Evolutionary conservation across 257 asterid species (phyloP).

Genomic region (Nicotiana undulata): DNA sequence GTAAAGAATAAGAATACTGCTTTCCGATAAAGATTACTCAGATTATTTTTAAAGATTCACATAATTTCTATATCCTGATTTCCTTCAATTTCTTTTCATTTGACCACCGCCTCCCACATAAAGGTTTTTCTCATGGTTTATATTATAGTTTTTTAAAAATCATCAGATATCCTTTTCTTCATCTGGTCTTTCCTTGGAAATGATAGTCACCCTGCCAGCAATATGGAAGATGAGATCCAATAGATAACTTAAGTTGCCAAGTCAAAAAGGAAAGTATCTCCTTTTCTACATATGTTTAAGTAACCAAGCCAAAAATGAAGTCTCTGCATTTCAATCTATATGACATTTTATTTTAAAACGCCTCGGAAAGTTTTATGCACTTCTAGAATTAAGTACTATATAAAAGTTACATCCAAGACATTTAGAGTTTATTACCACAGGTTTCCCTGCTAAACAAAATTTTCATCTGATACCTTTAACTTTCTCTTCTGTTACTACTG

Average conservation of each 20-base stretch:
- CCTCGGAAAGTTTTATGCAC: neutral
- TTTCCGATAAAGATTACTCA: neutral
- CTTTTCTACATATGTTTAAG: neutral
- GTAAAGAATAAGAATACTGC: neutral
- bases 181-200: neutral
- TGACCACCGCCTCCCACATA: neutral
- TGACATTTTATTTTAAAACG: neutral
- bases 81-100: neutral
- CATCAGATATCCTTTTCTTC: neutral
- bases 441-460: neutral
- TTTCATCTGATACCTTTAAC: neutral
- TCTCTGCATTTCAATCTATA: neutral
- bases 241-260: neutral
- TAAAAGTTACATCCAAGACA: neutral
- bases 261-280: neutral
- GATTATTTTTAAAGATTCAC: neutral
- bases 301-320: neutral
- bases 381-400: neutral
- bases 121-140: neutral
- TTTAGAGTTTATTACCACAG: neutral
- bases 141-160: neutral
- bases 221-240: constrained; percentile 2
- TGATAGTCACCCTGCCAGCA: neutral
- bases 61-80: neutral
- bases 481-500: neutral